phyloP scores from a whole-genome alignment of 2,329 filamentous ascomycete genomes.

The Grosmannia penicillata region DNA sequence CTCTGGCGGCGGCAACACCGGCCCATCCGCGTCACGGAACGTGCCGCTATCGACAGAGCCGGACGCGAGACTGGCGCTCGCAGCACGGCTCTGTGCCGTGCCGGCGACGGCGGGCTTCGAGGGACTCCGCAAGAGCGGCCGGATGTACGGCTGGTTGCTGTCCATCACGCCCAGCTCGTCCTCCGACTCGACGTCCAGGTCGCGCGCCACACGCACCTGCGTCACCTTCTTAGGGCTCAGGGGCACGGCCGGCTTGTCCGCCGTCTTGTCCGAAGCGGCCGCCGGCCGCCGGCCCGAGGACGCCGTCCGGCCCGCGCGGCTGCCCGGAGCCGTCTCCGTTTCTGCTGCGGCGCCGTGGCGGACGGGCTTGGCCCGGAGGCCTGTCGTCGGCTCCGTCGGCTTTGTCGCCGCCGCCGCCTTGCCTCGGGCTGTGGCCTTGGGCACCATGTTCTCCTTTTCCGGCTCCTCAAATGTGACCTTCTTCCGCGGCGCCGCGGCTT shows the following conservation, averaged over 20 bases:
- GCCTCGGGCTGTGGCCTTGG: conserved; percentile 17
- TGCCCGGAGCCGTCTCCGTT: conserved; percentile 14
- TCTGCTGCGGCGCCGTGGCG: conserved; percentile 6
- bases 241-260: conserved; percentile 24
- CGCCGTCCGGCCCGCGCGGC: conserved; percentile 3
- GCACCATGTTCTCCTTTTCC: conserved; percentile 48
- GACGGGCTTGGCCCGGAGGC: conserved; percentile 19
- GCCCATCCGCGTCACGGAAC: conserved; percentile 12
- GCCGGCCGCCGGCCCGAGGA: not conserved
- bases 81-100: not conserved
- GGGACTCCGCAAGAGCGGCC: conserved; percentile 39
- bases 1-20: conserved; percentile 17
- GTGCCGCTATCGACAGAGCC: not conserved
- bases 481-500: conserved; percentile 36
- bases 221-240: conserved; percentile 52
- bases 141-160: conserved; percentile 26
- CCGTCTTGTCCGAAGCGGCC: no score
- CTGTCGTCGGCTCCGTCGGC: conserved; percentile 4
- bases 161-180: conserved; percentile 43
- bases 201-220: conserved; percentile 31
- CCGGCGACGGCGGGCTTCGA: conserved; percentile 27
- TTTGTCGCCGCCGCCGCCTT: conserved; percentile 17
- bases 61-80: conserved; percentile 2
- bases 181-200: conserved; percentile 34
- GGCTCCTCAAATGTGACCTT: conserved; percentile 48